Conservation (phyloP, 106 monocot genomes). For the Phalaenopsis equestris region DNA sequence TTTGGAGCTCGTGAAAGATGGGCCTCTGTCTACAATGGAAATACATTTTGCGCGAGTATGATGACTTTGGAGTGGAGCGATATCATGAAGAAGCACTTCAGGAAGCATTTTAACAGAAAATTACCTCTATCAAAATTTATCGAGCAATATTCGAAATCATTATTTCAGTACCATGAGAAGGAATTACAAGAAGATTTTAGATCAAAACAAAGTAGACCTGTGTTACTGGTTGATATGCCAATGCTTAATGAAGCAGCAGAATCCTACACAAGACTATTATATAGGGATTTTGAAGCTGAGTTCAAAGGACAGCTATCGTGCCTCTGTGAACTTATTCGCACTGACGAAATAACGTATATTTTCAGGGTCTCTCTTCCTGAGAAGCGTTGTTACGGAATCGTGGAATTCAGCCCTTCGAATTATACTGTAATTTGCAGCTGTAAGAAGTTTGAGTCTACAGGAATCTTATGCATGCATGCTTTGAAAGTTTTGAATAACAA, state of each 20-base stretch:
- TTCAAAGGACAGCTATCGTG: constrained; percentile 34
- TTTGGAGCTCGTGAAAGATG: constrained; percentile 34
- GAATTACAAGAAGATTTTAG: constrained; percentile 34
- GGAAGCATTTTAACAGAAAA: constrained; percentile 32
- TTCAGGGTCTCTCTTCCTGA: constrained; percentile 28
- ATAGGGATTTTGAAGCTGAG: constrained; percentile 35
- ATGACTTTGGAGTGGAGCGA: constrained; percentile 28
- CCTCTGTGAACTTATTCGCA: constrained; percentile 25
- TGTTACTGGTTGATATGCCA: constrained; percentile 29
- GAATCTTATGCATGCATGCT: constrained; percentile 41
- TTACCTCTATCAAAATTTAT: constrained; percentile 32
- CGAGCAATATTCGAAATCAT: constrained; percentile 24
- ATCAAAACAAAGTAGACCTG: constrained; percentile 39
- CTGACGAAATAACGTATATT: constrained; percentile 17
- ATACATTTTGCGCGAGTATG: constrained; percentile 33
- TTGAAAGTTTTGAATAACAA: constrained; percentile 33
- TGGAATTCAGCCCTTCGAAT: constrained; percentile 22
- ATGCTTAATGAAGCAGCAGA: constrained; percentile 36
- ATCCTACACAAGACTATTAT: constrained; percentile 37
- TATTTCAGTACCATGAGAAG: constrained; percentile 26
- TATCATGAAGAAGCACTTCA: constrained; percentile 29
- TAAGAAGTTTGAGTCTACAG: constrained; percentile 30
- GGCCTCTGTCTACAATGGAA: constrained; percentile 26
- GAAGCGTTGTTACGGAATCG: constrained; percentile 19
- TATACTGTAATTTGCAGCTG: constrained; percentile 28